phyloP scores from a whole-genome alignment of 495 filamentous ascomycete genomes.

The Talaromyces thailandensis region DNA sequence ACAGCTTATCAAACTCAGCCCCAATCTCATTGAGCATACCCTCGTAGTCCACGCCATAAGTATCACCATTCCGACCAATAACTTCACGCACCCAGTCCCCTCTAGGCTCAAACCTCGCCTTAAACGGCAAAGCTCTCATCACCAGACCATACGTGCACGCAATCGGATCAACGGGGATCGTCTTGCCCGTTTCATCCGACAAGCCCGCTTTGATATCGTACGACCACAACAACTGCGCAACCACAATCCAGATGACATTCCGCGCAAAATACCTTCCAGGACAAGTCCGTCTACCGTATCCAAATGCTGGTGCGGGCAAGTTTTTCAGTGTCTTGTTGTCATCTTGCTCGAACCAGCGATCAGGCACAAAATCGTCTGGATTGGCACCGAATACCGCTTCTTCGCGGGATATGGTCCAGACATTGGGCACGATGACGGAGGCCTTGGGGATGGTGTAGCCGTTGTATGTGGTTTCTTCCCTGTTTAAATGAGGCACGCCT shows the following conservation, averaged over 20 bases:
- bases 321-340: constrained; percentile 7
- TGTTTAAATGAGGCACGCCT: constrained; percentile 14
- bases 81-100: constrained; percentile 13
- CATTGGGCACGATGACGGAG: constrained; percentile 8
- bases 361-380: constrained; percentile 19
- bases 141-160: constrained; percentile 18
- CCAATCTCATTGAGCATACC: constrained; percentile 23
- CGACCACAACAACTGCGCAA: constrained; percentile 19
- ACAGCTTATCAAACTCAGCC: constrained; percentile 12
- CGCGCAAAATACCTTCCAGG: constrained; percentile 20
- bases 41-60: constrained; percentile 16
- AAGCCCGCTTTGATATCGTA: constrained; percentile 20
- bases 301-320: constrained; percentile 13
- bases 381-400: constrained; percentile 8
- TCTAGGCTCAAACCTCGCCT: constrained; percentile 15
- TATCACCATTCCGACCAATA: constrained; percentile 10
- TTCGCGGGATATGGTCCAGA: constrained; percentile 10
- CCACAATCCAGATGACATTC: constrained; percentile 16
- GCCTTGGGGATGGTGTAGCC: constrained; percentile 12
- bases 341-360: constrained; percentile 16
- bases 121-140: constrained; percentile 17
- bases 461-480: constrained; percentile 7
- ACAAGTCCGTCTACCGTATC: constrained; percentile 22
- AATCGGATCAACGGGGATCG: constrained; percentile 12
- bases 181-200: constrained; percentile 10